Percentiles rank a stretch among this genome's conserved stretches.
Conservation (phyloP, 495 filamentous ascomycete species). For the Trichoderma gamsii region DNA sequence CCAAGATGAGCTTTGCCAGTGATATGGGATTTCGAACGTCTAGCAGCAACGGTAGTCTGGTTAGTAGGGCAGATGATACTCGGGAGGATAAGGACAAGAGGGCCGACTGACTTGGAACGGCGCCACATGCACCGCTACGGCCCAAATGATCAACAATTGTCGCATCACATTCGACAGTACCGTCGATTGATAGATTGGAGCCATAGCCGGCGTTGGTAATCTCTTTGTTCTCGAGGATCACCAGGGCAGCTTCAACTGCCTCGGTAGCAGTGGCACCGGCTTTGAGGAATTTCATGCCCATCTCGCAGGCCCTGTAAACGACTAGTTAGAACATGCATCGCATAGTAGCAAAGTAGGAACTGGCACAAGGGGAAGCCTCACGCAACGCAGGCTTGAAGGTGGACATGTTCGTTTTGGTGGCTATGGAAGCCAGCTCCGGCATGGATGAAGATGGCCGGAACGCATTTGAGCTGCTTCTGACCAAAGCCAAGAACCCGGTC, state of each 20-base stretch:
- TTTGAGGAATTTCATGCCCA: conserved; percentile 71
- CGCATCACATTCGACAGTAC: conserved; percentile 89
- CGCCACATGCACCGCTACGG: conserved; percentile 87
- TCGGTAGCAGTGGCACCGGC: conserved; percentile 76
- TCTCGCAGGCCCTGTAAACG: conserved; percentile 60
- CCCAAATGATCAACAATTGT: conserved; percentile 86
- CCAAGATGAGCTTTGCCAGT: conserved; percentile 74
- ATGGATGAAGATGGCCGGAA: conserved; percentile 82
- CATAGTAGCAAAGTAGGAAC: background rate
- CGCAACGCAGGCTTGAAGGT: conserved; percentile 82
- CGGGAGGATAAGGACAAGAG: background rate
- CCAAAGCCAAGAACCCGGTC: background rate
- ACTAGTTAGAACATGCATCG: background rate
- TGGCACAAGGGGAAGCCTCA: conserved; percentile 43
- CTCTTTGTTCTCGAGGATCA: conserved; percentile 79
- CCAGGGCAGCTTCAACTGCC: conserved; percentile 88
- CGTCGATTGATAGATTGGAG: conserved; percentile 88
- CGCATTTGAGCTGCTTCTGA: conserved; percentile 18
- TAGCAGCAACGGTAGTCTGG: conserved; percentile 29
- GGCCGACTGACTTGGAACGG: conserved; percentile 66
- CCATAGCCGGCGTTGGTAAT: conserved; percentile 96
- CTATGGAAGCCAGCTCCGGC: conserved; percentile 96
- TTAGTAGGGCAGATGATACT: background rate
- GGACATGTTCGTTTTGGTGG: conserved; percentile 68
- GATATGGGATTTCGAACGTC: conserved; percentile 90